A percentile compares a stretch with the other conserved stretches of the same genome.
Conservation (phyloP, 2,329 filamentous ascomycete genomes). For the Polytolypa hystricis region DNA sequence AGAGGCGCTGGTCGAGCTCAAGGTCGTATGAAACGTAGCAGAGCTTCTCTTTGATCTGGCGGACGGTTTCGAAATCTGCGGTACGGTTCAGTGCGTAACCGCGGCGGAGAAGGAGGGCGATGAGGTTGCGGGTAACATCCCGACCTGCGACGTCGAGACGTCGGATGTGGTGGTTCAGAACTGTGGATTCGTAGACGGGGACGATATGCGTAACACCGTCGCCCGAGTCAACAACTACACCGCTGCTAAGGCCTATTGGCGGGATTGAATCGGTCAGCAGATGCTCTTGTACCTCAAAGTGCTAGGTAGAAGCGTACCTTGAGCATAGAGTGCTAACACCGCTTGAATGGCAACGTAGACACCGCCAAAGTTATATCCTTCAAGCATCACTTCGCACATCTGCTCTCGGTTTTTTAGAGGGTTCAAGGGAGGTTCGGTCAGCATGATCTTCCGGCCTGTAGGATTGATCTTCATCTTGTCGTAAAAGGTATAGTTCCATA, state of each 20-base stretch:
- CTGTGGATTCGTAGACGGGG: conserved; percentile 94
- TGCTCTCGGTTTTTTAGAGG: conserved; percentile 91
- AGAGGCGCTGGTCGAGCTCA: conserved; percentile 87
- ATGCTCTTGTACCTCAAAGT: background rate
- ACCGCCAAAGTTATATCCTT: conserved; percentile 88
- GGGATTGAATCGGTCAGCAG: background rate
- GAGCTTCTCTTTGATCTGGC: conserved; percentile 99
- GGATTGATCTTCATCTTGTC: conserved; percentile 95
- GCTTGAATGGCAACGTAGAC: conserved; percentile 98
- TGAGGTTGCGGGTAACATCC: conserved; percentile 96
- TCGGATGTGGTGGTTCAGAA: conserved; percentile 91
- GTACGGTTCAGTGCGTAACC: conserved; percentile 97
- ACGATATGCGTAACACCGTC: conserved; percentile 98
- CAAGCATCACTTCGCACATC: conserved; percentile 99
- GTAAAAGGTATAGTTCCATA: conserved; percentile 98
- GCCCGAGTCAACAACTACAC: conserved; percentile 97
- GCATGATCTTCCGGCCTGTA: conserved; percentile 85
- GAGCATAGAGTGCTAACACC: conserved; percentile 88
- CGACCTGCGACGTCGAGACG: conserved; percentile 90
- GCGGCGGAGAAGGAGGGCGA: conserved; percentile 81
- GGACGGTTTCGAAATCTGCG: conserved; percentile 96
- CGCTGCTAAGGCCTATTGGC: conserved; percentile 62
- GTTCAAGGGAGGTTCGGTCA: conserved; percentile 97
- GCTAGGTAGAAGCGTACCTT: conserved; percentile 50
- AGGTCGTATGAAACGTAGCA: conserved; percentile 99